Conservation (phyloP, 2,329 filamentous ascomycete genomes). For the Rosellinia necatrix region DNA sequence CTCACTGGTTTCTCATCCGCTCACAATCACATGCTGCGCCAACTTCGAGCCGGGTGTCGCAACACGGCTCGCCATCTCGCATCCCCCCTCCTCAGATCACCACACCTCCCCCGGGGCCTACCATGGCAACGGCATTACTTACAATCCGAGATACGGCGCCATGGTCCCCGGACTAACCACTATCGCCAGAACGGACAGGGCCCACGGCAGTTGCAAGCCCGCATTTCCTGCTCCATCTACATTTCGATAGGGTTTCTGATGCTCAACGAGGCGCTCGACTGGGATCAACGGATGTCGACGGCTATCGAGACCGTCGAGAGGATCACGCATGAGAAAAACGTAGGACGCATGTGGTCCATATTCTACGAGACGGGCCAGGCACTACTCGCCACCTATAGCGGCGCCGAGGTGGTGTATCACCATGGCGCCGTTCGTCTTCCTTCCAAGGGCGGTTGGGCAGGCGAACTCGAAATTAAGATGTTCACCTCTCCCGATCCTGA, state of each 20-base stretch:
- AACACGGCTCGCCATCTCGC: slow-evolving; percentile 13
- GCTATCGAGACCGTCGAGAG: slow-evolving; percentile 18
- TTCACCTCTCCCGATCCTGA: slow-evolving; percentile 30
- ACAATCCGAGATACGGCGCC: slow-evolving; percentile 1
- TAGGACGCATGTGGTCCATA: slow-evolving; percentile 12
- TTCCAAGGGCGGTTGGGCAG: slow-evolving; percentile 10
- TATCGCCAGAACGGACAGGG: slow-evolving; percentile 1
- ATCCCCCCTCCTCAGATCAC: not conserved
- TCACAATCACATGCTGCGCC: slow-evolving; percentile 23
- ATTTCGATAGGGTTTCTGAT: slow-evolving; percentile 28
- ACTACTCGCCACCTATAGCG: slow-evolving; percentile 19
- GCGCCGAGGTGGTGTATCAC: slow-evolving; percentile 6
- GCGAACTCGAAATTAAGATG: slow-evolving; percentile 18
- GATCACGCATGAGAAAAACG: slow-evolving; percentile 13
- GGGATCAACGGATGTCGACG: not conserved
- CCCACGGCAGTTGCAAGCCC: slow-evolving; percentile 10
- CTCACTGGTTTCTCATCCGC: not conserved
- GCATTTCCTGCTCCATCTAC: slow-evolving; percentile 28
- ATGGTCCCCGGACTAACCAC: not conserved
- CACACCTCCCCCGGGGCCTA: not conserved
- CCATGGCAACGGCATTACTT: slow-evolving; percentile 9
- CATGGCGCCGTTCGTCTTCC: slow-evolving; percentile 7
- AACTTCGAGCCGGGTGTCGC: slow-evolving; percentile 20
- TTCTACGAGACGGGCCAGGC: slow-evolving; percentile 22
- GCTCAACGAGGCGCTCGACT: slow-evolving; percentile 22